A percentile compares a stretch with the other conserved stretches of the same genome.
These are phyloP conservation scores for Hygrophorus russula DNA, from an alignment of 768 basidiomycete genomes.

Conservation along the genomic window DNA sequence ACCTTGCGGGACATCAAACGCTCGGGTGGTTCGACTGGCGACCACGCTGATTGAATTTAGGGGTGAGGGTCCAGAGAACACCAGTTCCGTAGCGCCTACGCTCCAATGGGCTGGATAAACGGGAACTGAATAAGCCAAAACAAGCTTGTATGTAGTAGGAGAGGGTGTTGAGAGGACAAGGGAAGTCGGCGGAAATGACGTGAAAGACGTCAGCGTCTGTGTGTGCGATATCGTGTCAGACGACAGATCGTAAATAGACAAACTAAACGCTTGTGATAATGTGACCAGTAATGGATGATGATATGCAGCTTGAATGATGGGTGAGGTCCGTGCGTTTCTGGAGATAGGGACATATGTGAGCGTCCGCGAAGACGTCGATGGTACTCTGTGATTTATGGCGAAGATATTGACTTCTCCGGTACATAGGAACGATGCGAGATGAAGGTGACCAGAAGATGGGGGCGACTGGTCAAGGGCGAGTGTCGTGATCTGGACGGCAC, in stretches of 20 bases:
- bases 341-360: conserved; percentile 37
- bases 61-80: conserved; percentile 35
- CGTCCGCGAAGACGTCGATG: conserved; percentile 29
- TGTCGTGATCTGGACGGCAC: conserved; percentile 39
- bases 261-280: conserved; percentile 52
- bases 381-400: conserved; percentile 34
- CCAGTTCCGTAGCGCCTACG: conserved; percentile 64
- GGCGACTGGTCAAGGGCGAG: conserved; percentile 70
- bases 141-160: conserved; percentile 51
- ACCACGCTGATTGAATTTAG: conserved; percentile 33
- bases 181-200: conserved; percentile 70
- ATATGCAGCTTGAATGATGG: conserved; percentile 58
- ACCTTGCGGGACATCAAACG: conserved; percentile 59
- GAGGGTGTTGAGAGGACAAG: conserved; percentile 64
- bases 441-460: conserved; percentile 28
- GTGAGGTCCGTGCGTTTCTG: conserved; percentile 26
- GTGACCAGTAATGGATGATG: conserved; percentile 71
- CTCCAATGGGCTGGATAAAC: conserved; percentile 80
- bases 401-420: conserved; percentile 60
- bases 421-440: conserved; percentile 51
- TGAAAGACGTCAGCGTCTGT: conserved; percentile 67
- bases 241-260: conserved; percentile 65
- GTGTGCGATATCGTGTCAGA: conserved; percentile 37
- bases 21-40: conserved; percentile 52
- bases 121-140: conserved; percentile 64